Evolutionary conservation across 768 basidiomycete species (phyloP).

Genomic region (Ramaria sp.): DNA sequence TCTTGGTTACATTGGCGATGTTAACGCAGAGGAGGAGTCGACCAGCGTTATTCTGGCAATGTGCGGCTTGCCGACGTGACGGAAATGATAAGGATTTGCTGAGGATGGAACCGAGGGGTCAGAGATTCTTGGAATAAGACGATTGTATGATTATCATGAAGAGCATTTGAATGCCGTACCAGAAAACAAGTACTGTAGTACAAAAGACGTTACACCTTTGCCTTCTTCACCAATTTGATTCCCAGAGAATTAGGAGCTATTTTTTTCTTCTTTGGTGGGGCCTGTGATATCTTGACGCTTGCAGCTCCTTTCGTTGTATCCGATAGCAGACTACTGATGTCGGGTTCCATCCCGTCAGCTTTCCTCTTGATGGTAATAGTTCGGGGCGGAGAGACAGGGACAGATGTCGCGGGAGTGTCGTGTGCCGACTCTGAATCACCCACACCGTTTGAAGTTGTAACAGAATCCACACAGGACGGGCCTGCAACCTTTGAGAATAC

Average conservation of each 20-base stretch:
- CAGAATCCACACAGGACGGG: slow-evolving; percentile 11
- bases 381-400: not conserved
- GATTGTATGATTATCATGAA: not conserved
- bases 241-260: slow-evolving; percentile 56
- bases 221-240: slow-evolving; percentile 60
- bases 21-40: slow-evolving; percentile 21
- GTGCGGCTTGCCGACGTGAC: slow-evolving; percentile 15
- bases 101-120: not conserved
- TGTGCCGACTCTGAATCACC: slow-evolving; percentile 23
- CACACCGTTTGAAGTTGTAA: slow-evolving; percentile 17
- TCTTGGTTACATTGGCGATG: slow-evolving; percentile 28
- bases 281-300: slow-evolving; percentile 28
- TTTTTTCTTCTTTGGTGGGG: slow-evolving; percentile 44
- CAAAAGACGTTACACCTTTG: slow-evolving; percentile 14
- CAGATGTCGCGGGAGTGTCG: slow-evolving; percentile 5
- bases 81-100: no score
- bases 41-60: slow-evolving; percentile 25
- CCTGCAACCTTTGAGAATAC: slow-evolving; percentile 67
- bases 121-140: not conserved
- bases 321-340: slow-evolving; percentile 49
- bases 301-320: slow-evolving; percentile 37
- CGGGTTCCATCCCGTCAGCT: slow-evolving; percentile 69
- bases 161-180: not conserved
- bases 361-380: slow-evolving; percentile 75
- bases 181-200: not conserved